A percentile compares a stretch with the other conserved stretches of the same genome.
phyloP scores from a whole-genome alignment of 176 grass and related monocot species.

The Juncus inflexus region DNA sequence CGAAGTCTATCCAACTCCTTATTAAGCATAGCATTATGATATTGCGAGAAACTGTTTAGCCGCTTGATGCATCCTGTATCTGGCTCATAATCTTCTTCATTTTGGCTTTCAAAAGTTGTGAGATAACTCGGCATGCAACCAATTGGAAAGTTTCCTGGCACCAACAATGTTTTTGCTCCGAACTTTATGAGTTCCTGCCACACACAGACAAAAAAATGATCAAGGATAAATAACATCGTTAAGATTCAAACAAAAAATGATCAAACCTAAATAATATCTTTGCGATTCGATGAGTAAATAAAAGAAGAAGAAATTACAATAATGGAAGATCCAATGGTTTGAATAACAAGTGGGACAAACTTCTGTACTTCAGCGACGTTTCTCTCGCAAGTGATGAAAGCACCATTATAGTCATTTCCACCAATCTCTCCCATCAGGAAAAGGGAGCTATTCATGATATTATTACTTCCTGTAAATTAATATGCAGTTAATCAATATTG shows the following conservation, averaged over 20 bases:
- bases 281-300: neutral
- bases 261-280: neutral
- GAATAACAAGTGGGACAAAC: slow-evolving; percentile 47
- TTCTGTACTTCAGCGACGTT: slow-evolving; percentile 43
- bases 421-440: slow-evolving; percentile 81
- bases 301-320: slow-evolving; percentile 33
- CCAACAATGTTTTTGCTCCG: slow-evolving; percentile 58
- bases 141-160: slow-evolving; percentile 74
- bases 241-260: neutral
- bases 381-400: slow-evolving; percentile 22
- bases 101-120: slow-evolving; percentile 44
- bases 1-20: slow-evolving; percentile 43
- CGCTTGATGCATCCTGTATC: slow-evolving; percentile 63
- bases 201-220: too few species aligned
- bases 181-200: slow-evolving; percentile 60
- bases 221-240: too few species aligned
- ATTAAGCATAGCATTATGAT: slow-evolving; percentile 56
- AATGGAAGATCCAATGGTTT: slow-evolving; percentile 48
- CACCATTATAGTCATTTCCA: slow-evolving; percentile 77
- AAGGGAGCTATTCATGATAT: slow-evolving; percentile 45
- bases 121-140: slow-evolving; percentile 61
- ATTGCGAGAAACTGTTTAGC: slow-evolving; percentile 63
- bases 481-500: too few species aligned
- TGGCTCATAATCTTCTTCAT: slow-evolving; percentile 54
- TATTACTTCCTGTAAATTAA: neutral